Conservation (phyloP, 257 asterid genomes). For the Oldenlandia corymbosa region DNA sequence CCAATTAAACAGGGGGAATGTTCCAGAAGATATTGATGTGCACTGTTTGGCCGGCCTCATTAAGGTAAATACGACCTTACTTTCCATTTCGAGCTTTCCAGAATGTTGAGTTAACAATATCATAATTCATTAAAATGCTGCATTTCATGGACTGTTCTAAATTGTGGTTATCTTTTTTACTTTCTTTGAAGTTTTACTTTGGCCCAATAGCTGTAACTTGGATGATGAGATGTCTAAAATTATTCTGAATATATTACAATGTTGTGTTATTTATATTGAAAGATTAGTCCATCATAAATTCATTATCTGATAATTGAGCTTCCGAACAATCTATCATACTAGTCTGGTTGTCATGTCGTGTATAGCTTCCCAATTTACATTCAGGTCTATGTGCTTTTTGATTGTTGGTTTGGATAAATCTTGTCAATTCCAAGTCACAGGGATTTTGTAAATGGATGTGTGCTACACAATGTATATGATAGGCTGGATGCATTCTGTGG, state of each 20-base stretch:
- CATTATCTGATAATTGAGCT: background rate
- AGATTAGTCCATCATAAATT: background rate
- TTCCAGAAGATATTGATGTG: constrained; percentile 87
- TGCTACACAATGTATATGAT: background rate
- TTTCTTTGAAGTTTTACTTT: background rate
- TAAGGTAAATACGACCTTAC: constrained; percentile 43
- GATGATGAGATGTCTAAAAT: background rate
- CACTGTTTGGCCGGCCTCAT: constrained; percentile 96
- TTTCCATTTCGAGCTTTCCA: constrained; percentile 3
- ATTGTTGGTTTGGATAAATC: background rate
- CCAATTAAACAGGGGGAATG: constrained; percentile 74
- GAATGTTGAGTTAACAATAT: background rate
- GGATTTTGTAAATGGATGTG: background rate
- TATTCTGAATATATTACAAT: background rate
- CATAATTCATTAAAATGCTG: background rate
- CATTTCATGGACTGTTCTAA: background rate
- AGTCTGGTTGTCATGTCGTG: background rate
- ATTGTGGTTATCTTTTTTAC: background rate
- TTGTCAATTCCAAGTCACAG: background rate
- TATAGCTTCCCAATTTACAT: too few relatives aligned
- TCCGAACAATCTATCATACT: background rate
- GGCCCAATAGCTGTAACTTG: background rate
- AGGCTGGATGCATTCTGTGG: background rate
- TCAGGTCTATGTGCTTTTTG: background rate
- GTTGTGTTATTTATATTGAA: background rate